Evolutionary conservation across 169 alveolate species (phyloP).

Genomic region (Perkinsus chesapeaki): DNA sequence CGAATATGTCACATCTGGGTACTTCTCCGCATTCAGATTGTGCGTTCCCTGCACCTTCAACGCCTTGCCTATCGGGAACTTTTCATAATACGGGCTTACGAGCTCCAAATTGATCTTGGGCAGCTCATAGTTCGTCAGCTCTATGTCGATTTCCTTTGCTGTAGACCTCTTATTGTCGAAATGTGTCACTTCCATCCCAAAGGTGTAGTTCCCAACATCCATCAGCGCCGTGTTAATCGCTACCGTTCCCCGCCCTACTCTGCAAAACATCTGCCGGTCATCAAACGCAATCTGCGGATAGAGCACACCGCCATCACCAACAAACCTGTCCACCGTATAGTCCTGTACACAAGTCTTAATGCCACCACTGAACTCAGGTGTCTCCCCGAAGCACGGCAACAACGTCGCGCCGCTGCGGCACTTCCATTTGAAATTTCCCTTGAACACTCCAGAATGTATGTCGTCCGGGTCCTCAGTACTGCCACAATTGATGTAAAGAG

Average conservation of each 20-base stretch:
- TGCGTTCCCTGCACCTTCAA: not conserved
- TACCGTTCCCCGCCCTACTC: not conserved
- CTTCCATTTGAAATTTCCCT: not conserved
- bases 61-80: not conserved
- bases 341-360: not conserved
- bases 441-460: not conserved
- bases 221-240: not conserved
- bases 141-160: not conserved
- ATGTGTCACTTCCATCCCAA: not conserved
- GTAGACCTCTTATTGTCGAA: not conserved
- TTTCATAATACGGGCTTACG: not conserved
- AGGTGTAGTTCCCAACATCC: not conserved
- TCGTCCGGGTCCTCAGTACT: not conserved
- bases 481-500: not conserved
- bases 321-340: not conserved
- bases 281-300: not conserved
- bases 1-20: not conserved
- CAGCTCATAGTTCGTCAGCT: not conserved
- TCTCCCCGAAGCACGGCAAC: not conserved
- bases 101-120: not conserved
- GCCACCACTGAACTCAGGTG: not conserved
- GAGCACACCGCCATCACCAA: not conserved
- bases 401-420: not conserved
- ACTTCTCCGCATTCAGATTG: not conserved
- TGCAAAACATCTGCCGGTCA: not conserved